A percentile compares a stretch with the other conserved stretches of the same genome.
Evolutionary conservation across 2,329 filamentous ascomycete genomes (phyloP).

Genomic region (Penicillium sp.): DNA sequence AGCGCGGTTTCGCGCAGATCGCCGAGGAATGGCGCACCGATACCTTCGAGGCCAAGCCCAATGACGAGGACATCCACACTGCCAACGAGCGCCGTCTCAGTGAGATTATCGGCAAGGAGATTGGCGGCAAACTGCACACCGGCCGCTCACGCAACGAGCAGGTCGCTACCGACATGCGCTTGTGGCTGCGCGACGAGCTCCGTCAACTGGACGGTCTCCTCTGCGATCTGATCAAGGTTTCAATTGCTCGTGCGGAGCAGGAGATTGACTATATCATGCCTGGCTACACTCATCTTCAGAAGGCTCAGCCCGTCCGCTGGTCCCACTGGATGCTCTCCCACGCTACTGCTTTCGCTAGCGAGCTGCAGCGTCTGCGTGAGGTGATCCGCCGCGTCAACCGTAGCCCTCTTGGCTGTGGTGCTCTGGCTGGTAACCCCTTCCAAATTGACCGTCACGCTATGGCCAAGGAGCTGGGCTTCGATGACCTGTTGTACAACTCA

Average conservation of each 20-base stretch:
- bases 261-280: constrained; percentile 81
- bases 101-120: constrained; percentile 82
- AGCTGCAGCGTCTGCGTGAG: constrained; percentile 74
- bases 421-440: constrained; percentile 79
- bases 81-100: constrained; percentile 70
- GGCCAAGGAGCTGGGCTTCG: constrained; percentile 77
- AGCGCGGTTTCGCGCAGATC: constrained; percentile 64
- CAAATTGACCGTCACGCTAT: constrained; percentile 76
- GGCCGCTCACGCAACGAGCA: constrained; percentile 87
- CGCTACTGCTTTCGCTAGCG: constrained; percentile 66
- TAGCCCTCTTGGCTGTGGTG: constrained; percentile 69
- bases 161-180: constrained; percentile 82
- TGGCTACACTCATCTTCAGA: constrained; percentile 83
- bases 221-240: constrained; percentile 66
- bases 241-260: constrained; percentile 65
- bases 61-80: constrained; percentile 63
- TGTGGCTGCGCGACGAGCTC: constrained; percentile 80
- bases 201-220: constrained; percentile 67
- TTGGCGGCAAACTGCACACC: constrained; percentile 86
- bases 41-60: constrained; percentile 37
- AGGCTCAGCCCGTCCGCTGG: constrained; percentile 78
- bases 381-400: constrained; percentile 71
- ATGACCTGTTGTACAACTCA: constrained; percentile 70
- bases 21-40: constrained; percentile 44
- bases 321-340: constrained; percentile 78